Percentiles rank a stretch among this genome's conserved stretches.
Evolutionary conservation across 805 yeast genomes (phyloP).

Genomic region (Wickerhamomyces canadensis): DNA sequence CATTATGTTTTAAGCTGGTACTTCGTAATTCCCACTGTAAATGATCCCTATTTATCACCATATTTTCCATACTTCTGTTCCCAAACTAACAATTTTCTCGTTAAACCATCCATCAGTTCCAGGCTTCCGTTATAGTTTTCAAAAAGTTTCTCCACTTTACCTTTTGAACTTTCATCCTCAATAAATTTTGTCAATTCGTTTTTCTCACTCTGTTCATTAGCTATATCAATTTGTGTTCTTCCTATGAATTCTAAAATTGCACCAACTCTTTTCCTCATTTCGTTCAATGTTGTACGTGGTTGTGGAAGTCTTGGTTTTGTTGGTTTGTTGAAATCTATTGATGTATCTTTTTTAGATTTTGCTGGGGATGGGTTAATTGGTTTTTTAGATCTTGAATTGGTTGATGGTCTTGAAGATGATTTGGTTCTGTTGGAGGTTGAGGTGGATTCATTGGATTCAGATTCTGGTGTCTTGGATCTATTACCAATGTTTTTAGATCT

Average conservation of each 20-base stretch:
- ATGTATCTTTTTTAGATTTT: constrained; percentile 15
- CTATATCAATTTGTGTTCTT: constrained; percentile 78
- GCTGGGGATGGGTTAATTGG: neutral
- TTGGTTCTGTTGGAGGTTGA: constrained; percentile 16
- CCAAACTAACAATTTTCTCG: constrained; percentile 71
- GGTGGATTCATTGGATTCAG: constrained; percentile 18
- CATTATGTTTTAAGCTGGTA: too few relatives aligned
- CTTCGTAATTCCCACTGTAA: too few relatives aligned
- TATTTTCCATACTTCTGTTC: constrained; percentile 54
- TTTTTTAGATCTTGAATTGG: constrained; percentile 3
- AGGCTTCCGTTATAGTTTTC: constrained; percentile 55
- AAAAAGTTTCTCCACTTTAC: constrained; percentile 37
- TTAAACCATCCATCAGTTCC: constrained; percentile 62
- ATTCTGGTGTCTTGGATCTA: constrained; percentile 10
- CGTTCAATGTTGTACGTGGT: constrained; percentile 66
- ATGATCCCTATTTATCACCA: constrained; percentile 16
- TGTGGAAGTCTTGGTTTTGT: constrained; percentile 82
- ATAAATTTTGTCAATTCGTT: constrained; percentile 42
- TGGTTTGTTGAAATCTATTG: constrained; percentile 57
- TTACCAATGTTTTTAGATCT: neutral
- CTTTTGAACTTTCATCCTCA: constrained; percentile 34
- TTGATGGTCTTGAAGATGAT: constrained; percentile 13
- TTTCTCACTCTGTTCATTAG: constrained; percentile 63
- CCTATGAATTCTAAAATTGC: constrained; percentile 90
- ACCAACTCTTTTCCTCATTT: constrained; percentile 81